Base-by-base conservation (phyloP, 176 grass and related monocot genomes). In the Alloteropsis semialata region DNA sequence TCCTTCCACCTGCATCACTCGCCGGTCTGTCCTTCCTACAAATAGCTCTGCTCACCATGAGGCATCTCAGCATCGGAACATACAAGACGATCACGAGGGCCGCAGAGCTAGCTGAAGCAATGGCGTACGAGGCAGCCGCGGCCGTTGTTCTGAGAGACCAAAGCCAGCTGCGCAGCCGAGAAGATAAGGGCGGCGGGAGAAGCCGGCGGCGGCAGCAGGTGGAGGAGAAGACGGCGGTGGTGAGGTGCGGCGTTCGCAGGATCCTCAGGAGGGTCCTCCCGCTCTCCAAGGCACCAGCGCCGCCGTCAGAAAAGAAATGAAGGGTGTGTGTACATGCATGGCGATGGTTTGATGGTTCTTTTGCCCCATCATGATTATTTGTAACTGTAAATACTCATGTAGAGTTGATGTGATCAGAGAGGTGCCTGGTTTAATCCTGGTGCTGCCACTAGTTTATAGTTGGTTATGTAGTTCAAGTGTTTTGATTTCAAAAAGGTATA, bases 61-160 rank as follows among this genome's bases (percentile, higher is more conserved):
- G 10, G 11, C 43, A 3, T 45, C 43, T 45, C 11, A 13, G 43
- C 43, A 45, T 12, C 43, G 13, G 43, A 45, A 13, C 1, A 2
- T 8, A 13, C n/a, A n/a, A n/a, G n/a, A n/a, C n/a, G n/a, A n/a
- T n/a, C n/a, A n/a, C n/a, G n/a, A 45, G 2, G 11, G 17, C 24
- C 12, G 16, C 24, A 76, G 22, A 43, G 43, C 53, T 17, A 71
- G 41, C 42, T 39, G 34, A 33, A 27, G 4, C 46, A 44, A 76
- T 84, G 73, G 49, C 10, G 82, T 84, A 84, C 37, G 82, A 84
- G 28, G 82, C 73, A 1, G 73, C 73, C 1, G 82, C 21, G 37
- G 73, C 62, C 24, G 65, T 42, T 12, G 73, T 62, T 77, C 62
- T 68, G 14, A 57, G 56, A 27, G 15, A 1, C 55, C 55, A 45